Base-by-base conservation (phyloP, 805 yeast species). In the Danielozyma ontarioensis region DNA sequence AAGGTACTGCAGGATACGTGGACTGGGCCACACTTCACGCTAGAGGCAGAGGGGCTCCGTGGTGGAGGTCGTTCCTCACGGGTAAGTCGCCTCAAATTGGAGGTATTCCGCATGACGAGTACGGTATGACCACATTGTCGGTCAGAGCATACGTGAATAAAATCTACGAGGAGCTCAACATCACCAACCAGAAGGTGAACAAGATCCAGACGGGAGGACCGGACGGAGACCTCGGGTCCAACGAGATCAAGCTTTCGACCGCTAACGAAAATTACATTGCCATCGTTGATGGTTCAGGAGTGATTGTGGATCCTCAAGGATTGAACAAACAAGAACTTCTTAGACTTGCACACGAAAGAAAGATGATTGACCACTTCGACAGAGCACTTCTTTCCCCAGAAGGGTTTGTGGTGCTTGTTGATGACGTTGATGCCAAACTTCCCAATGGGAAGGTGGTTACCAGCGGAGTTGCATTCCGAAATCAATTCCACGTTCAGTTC, bases 121-220 rank as follows among this genome's bases (percentile, higher is more conserved):
- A 88, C 58, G 98, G 98, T 57, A 90, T 90, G 98, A 90, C 98
- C 5, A 81, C 97, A 5, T 68, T 90, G 44, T 86, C 96, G 32
- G 97, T 93, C 30, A 77, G 97, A 50, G 86, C 95, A 31, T 90
- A 79, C 57, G 94, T 90, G 37, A 80, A 84, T 55, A 84, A 85
- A 51, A 79, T 89, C 39, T 90, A 90, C 60, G 83, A 85, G 45
- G 84, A 87, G 57, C 71, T 82, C 38, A 65, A 74, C 13, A 68
- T 90, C 39, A 76, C 80, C 44, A 63, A 73, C 45, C 54, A 69
- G 17, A 60, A 64, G 25, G 73, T 90, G 39, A 72, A 71, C 50
- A 90, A 93, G 64, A 70, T 93, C 52, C 98, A 90, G 68, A 93
- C 97, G 35, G 98, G 97, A 64, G 98, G 98, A 29, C 97, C 97